phyloP scores from a whole-genome alignment of 805 yeast species.

The Ogataea ganodermae region DNA sequence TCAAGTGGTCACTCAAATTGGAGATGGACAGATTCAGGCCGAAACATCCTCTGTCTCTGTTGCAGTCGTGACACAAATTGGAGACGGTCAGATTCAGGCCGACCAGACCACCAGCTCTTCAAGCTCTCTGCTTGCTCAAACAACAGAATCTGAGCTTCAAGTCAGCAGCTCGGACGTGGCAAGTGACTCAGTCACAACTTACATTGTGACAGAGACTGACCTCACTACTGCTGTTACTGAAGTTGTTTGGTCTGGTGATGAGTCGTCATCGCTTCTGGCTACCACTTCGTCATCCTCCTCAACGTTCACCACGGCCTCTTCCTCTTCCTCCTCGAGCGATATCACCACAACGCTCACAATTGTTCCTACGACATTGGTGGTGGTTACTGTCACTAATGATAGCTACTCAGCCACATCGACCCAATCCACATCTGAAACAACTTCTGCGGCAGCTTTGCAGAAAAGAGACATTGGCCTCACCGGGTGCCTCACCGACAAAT shows the following conservation, averaged over 20 bases:
- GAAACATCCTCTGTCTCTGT: slow-evolving; percentile 36
- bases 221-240: slow-evolving; percentile 20
- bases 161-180: background rate
- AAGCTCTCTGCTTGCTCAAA: background rate
- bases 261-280: slow-evolving; percentile 5
- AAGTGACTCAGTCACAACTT: background rate
- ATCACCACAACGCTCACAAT: slow-evolving; percentile 30
- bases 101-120: background rate
- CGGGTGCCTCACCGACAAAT: slow-evolving; percentile 48
- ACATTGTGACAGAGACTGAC: slow-evolving; percentile 3
- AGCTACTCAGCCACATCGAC: slow-evolving; percentile 28
- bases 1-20: slow-evolving; percentile 43
- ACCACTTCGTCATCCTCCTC: slow-evolving; percentile 3
- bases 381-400: slow-evolving; percentile 32
- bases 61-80: slow-evolving; percentile 46
- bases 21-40: slow-evolving; percentile 51
- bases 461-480: slow-evolving; percentile 29
- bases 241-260: background rate
- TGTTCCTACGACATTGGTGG: slow-evolving; percentile 32
- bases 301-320: slow-evolving; percentile 12
- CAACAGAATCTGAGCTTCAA: background rate
- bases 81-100: slow-evolving; percentile 47
- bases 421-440: slow-evolving; percentile 26
- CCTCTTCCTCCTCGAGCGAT: slow-evolving; percentile 28
- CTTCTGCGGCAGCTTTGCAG: slow-evolving; percentile 31